Conservation (phyloP, 2,329 filamentous ascomycete species). For the Colletotrichum eremochloae region DNA sequence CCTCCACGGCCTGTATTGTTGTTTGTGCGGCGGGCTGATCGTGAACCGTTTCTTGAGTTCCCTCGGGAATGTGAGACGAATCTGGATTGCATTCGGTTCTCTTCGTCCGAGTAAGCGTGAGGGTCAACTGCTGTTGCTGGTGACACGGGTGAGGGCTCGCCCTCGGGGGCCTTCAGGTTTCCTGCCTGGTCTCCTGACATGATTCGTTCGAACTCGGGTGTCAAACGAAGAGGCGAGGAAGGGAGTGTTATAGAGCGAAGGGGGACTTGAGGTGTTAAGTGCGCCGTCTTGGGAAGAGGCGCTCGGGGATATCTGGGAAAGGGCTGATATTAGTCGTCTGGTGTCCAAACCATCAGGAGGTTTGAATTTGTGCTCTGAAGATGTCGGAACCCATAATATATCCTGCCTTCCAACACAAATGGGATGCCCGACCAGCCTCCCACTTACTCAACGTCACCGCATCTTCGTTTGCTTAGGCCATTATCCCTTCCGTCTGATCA, state of each 20-base stretch:
- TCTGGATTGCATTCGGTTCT: background rate
- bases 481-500: constrained; percentile 39
- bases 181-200: constrained; percentile 41
- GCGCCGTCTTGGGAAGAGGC: constrained; percentile 18
- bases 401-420: constrained; percentile 23
- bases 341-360: constrained; percentile 10
- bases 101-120: constrained; percentile 38
- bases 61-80: constrained; percentile 19
- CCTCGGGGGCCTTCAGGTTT: constrained; percentile 33
- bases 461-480: constrained; percentile 28
- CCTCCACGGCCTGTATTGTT: background rate
- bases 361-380: background rate
- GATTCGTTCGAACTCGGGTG: constrained; percentile 28
- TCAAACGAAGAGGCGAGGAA: constrained; percentile 19
- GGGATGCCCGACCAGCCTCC: constrained; percentile 26
- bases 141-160: constrained; percentile 36
- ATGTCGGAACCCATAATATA: constrained; percentile 35
- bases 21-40: constrained; percentile 21
- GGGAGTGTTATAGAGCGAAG: constrained; percentile 25
- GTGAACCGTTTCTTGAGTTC: constrained; percentile 32
- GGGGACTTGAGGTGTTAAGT: constrained; percentile 16
- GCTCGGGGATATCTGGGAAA: background rate
- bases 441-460: constrained; percentile 36
- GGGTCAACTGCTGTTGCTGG: constrained; percentile 42
- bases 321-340: constrained; percentile 16